Evolutionary conservation across 495 filamentous ascomycete genomes (phyloP).

Genomic region (Daldinia grandis): DNA sequence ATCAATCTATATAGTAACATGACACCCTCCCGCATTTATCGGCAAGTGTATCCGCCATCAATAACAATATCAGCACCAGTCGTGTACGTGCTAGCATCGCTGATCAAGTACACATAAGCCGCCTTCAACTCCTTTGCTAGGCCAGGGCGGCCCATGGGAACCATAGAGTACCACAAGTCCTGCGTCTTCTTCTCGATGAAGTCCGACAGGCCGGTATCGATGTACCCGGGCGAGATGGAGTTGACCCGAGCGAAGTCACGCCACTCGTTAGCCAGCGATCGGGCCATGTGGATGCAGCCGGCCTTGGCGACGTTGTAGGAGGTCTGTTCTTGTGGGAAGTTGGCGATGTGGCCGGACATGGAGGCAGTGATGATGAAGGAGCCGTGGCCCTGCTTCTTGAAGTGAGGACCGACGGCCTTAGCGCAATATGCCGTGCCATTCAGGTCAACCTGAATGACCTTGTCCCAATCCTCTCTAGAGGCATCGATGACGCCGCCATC

Average conservation of each 20-base stretch:
- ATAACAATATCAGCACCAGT: constrained; percentile 64
- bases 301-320: constrained; percentile 85
- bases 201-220: constrained; percentile 80
- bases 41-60: constrained; percentile 62
- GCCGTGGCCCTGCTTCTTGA: constrained; percentile 61
- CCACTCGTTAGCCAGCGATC: constrained; percentile 80
- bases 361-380: constrained; percentile 70
- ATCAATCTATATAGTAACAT: constrained; percentile 9
- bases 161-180: constrained; percentile 78
- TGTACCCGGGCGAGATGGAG: constrained; percentile 80
- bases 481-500: constrained; percentile 53
- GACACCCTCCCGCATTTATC: constrained; percentile 32
- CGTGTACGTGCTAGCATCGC: constrained; percentile 70
- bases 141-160: constrained; percentile 77
- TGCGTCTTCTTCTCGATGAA: constrained; percentile 76
- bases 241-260: constrained; percentile 82
- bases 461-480: constrained; percentile 52
- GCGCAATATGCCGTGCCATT: constrained; percentile 71
- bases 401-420: constrained; percentile 66
- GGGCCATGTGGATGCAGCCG: constrained; percentile 75
- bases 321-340: constrained; percentile 79
- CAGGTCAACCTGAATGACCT: constrained; percentile 71
- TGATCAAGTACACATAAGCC: constrained; percentile 78
- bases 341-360: constrained; percentile 74
- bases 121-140: constrained; percentile 86